phyloP scores from a whole-genome alignment of 305 asterid genomes.

The Euphrasia arctica region DNA sequence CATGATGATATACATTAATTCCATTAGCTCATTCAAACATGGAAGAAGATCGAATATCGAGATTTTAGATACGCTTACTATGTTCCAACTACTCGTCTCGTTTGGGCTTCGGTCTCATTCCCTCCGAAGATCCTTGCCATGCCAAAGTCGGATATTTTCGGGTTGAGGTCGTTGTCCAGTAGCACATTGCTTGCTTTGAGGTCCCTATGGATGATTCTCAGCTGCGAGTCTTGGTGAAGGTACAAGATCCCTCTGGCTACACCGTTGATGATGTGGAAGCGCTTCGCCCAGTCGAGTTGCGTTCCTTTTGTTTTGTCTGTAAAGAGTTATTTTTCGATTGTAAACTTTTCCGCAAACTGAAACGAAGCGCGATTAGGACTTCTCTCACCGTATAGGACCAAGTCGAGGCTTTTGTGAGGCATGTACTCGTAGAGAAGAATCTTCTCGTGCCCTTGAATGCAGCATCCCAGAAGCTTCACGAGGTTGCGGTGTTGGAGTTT shows the following conservation, averaged over 20 bases:
- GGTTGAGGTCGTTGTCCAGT: background rate
- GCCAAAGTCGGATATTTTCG: slow-evolving; percentile 5
- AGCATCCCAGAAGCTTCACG: background rate
- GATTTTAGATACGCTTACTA: background rate
- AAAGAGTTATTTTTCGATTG: background rate
- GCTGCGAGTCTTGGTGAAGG: background rate
- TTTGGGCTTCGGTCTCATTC: slow-evolving; percentile 3
- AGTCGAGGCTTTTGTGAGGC: slow-evolving; percentile 1
- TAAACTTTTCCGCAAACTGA: no score
- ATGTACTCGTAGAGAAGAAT: background rate
- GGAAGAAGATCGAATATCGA: no score
- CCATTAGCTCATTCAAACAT: background rate
- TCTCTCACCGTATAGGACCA: background rate
- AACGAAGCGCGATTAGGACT: background rate
- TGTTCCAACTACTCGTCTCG: background rate
- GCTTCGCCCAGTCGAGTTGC: background rate
- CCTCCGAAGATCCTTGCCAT: background rate
- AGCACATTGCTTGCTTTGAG: slow-evolving; percentile 2
- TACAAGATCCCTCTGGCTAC: background rate
- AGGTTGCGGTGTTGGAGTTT: background rate
- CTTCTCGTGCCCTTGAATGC: background rate
- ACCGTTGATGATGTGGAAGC: background rate
- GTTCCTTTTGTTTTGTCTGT: background rate
- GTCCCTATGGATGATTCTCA: background rate
- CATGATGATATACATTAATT: background rate